Percentiles rank a stretch among this genome's conserved stretches.
Evolutionary conservation across 768 basidiomycete species (phyloP).

Genomic region (Lactarius evosmus): DNA sequence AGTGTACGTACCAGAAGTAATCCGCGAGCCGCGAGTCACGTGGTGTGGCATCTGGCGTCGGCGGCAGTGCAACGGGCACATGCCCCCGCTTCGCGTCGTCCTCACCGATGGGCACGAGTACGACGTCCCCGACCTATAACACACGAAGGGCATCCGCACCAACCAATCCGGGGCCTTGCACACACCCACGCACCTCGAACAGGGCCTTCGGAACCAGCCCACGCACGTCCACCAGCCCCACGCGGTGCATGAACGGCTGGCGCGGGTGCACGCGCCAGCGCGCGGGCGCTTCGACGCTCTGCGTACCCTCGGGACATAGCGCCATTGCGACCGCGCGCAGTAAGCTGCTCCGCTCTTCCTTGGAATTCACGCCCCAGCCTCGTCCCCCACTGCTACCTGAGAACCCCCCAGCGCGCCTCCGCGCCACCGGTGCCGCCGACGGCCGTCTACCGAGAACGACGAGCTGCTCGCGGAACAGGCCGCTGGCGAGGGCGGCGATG

Average conservation of each 20-base stretch:
- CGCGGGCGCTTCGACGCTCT: conserved; percentile 13
- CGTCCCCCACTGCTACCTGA: background rate
- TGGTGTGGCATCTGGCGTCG: conserved; percentile 37
- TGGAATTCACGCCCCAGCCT: background rate
- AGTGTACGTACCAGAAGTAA: conserved; percentile 57
- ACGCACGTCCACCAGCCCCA: conserved; percentile 10
- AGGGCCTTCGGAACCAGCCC: conserved; percentile 7
- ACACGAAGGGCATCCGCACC: conserved; percentile 5
- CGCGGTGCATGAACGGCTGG: conserved; percentile 17
- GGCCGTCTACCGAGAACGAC: conserved; percentile 51
- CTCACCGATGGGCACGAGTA: conserved; percentile 47
- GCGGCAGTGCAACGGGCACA: conserved; percentile 37
- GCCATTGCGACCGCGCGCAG: conserved; percentile 16
- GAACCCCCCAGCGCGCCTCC: background rate
- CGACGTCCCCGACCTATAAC: conserved; percentile 58
- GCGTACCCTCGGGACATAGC: conserved; percentile 16
- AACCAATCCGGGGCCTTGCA: conserved; percentile 3
- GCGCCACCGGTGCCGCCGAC: background rate
- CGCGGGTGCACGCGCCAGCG: conserved; percentile 22
- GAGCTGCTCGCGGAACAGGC: conserved; percentile 54
- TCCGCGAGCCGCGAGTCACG: conserved; percentile 44
- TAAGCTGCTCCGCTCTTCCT: conserved; percentile 2
- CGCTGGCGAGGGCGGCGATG: conserved; percentile 49
- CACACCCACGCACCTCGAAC: conserved; percentile 26
- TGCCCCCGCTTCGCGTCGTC: conserved; percentile 34